Percentiles rank a stretch among this genome's conserved stretches.
These are phyloP conservation scores for Babesia sp. DNA, from an alignment of 169 alveolate genomes.

Conservation along the genomic window DNA sequence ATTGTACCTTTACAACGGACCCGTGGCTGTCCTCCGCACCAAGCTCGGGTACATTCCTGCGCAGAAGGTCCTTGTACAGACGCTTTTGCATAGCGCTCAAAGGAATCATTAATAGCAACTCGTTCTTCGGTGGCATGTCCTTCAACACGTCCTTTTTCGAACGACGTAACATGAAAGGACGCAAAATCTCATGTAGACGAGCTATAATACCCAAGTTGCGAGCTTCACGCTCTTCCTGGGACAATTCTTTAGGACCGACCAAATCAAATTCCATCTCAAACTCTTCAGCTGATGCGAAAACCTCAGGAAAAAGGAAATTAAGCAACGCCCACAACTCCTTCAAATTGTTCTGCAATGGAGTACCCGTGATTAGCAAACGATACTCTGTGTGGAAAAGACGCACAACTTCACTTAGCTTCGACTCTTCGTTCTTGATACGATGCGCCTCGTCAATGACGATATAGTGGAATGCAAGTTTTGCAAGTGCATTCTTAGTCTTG, in stretches of 20 bases:
- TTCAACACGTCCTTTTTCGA: conserved; percentile 96
- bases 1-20: conserved; percentile 81
- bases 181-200: conserved; percentile 93
- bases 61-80: conserved; percentile 88
- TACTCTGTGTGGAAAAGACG: conserved; percentile 89
- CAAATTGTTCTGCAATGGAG: conserved; percentile 97
- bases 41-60: conserved; percentile 78
- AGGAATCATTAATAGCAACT: conserved; percentile 85
- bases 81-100: conserved; percentile 92
- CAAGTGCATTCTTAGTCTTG: conserved; percentile 89
- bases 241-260: conserved; percentile 66
- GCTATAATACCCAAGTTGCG: conserved; percentile 78
- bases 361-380: conserved; percentile 96
- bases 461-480: conserved; percentile 91
- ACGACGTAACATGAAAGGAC: conserved; percentile 97
- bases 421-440: conserved; percentile 94
- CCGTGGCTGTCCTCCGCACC: conserved; percentile 68
- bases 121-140: conserved; percentile 95
- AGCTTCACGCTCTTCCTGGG: conserved; percentile 72
- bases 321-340: conserved; percentile 98
- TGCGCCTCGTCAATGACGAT: conserved; percentile 99
- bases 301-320: conserved; percentile 96
- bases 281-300: conserved; percentile 94
- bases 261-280: conserved; percentile 93
- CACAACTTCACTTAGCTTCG: conserved; percentile 90